Conservation (phyloP, 176 grass and related monocot genomes). For the Carex cristatella region DNA sequence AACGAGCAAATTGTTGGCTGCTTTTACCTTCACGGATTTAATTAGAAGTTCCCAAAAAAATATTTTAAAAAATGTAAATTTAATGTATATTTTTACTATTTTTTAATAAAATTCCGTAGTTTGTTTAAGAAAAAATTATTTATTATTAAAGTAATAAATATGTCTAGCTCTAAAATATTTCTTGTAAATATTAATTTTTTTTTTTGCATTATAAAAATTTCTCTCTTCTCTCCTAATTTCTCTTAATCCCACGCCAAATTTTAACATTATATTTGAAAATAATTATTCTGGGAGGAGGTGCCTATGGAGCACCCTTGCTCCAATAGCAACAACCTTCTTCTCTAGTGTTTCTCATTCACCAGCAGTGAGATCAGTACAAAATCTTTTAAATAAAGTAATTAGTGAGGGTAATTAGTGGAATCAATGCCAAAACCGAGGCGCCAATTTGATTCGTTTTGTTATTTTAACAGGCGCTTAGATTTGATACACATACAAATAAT, state of each 20-base stretch:
- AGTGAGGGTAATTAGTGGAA: conserved; percentile 21
- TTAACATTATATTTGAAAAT: not conserved
- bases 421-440: conserved; percentile 5
- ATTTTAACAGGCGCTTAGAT: conserved; percentile 1
- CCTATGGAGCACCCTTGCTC: not conserved
- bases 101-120: no score
- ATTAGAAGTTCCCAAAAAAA: no score
- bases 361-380: not conserved
- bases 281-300: not conserved
- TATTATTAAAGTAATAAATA: no score
- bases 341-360: conserved; percentile 10
- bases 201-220: no score
- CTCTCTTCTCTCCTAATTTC: not conserved
- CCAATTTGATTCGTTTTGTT: conserved; percentile 4
- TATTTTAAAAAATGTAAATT: no score
- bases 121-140: no score
- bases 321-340: not conserved
- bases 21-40: not conserved
- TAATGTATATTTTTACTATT: no score
- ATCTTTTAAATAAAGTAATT: not conserved
- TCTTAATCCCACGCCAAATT: no score
- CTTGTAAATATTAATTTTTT: no score
- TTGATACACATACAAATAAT: not conserved
- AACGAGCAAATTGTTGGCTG: not conserved
- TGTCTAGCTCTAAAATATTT: no score